phyloP scores from a whole-genome alignment of 2,329 filamentous ascomycete species.

The Dichotomopilus funicola region DNA sequence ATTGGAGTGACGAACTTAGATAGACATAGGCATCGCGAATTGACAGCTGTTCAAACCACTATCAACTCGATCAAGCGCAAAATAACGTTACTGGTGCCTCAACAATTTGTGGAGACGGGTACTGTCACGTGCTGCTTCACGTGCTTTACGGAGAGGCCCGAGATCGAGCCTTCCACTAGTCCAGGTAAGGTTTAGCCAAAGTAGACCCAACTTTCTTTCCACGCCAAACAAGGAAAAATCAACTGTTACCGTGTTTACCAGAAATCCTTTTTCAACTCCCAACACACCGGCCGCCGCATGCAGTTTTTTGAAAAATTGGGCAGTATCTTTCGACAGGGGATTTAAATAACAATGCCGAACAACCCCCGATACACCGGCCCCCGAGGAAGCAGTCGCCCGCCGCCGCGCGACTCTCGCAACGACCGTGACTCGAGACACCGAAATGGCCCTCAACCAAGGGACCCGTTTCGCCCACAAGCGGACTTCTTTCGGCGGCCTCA shows the following conservation, averaged over 20 bases:
- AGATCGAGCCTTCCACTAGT: too few relatives aligned
- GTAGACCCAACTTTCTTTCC: too few relatives aligned
- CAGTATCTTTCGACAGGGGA: not conserved
- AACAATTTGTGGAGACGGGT: too few relatives aligned
- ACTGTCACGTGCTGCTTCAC: too few relatives aligned
- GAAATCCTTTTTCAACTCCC: not conserved
- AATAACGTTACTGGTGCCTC: too few relatives aligned
- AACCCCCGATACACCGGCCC: conserved; percentile 10
- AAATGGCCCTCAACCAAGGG: conserved; percentile 7
- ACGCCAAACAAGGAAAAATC: not conserved
- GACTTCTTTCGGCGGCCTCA: not conserved
- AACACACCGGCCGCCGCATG: not conserved
- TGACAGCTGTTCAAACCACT: too few relatives aligned
- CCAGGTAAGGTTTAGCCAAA: too few relatives aligned
- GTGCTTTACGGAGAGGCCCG: too few relatives aligned
- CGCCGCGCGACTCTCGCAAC: conserved; percentile 15
- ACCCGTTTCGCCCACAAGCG: conserved; percentile 10
- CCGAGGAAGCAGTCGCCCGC: conserved; percentile 2
- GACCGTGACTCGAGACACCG: conserved; percentile 16
- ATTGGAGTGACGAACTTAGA: too few relatives aligned
- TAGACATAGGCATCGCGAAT: too few relatives aligned
- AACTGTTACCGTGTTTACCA: conserved; percentile 1
- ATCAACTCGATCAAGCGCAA: too few relatives aligned
- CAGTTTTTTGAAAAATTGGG: not conserved
- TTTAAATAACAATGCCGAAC: conserved; percentile 12